Conservation (phyloP, 2,329 filamentous ascomycete genomes). For the Colletotrichum spaethianum region DNA sequence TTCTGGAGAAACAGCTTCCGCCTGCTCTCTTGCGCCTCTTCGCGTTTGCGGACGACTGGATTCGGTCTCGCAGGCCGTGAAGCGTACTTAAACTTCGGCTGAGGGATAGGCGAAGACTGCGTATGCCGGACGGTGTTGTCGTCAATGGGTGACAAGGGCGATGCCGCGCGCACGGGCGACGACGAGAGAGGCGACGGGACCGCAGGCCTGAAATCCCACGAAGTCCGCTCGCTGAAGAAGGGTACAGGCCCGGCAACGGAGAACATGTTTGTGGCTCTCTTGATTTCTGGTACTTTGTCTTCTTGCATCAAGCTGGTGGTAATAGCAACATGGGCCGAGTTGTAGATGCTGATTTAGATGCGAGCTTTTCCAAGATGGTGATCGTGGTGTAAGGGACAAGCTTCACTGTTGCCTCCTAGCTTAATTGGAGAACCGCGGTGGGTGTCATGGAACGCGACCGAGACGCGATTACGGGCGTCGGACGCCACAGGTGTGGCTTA, state of each 20-base stretch:
- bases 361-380: neutral
- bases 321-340: neutral
- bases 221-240: slow-evolving; percentile 57
- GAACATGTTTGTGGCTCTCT: slow-evolving; percentile 53
- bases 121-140: slow-evolving; percentile 58
- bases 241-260: slow-evolving; percentile 57
- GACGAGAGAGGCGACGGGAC: slow-evolving; percentile 72
- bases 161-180: slow-evolving; percentile 69
- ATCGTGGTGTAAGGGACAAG: neutral
- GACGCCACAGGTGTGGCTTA: slow-evolving; percentile 28
- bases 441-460: slow-evolving; percentile 26
- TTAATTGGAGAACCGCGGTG: slow-evolving; percentile 20
- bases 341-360: slow-evolving; percentile 17
- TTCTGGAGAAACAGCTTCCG: slow-evolving; percentile 79
- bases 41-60: slow-evolving; percentile 71
- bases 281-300: slow-evolving; percentile 46
- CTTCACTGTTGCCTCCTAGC: slow-evolving; percentile 5
- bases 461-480: slow-evolving; percentile 19
- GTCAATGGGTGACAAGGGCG: slow-evolving; percentile 60
- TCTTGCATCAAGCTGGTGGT: slow-evolving; percentile 49
- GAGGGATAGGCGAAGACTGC: slow-evolving; percentile 61
- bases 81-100: slow-evolving; percentile 64
- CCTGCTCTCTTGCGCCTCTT: slow-evolving; percentile 75
- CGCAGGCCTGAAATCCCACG: slow-evolving; percentile 62
- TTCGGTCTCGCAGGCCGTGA: slow-evolving; percentile 72